A percentile compares a stretch with the other conserved stretches of the same genome.
Conservation (phyloP, 495 filamentous ascomycete genomes). For the Podospora pseudocomata region DNA sequence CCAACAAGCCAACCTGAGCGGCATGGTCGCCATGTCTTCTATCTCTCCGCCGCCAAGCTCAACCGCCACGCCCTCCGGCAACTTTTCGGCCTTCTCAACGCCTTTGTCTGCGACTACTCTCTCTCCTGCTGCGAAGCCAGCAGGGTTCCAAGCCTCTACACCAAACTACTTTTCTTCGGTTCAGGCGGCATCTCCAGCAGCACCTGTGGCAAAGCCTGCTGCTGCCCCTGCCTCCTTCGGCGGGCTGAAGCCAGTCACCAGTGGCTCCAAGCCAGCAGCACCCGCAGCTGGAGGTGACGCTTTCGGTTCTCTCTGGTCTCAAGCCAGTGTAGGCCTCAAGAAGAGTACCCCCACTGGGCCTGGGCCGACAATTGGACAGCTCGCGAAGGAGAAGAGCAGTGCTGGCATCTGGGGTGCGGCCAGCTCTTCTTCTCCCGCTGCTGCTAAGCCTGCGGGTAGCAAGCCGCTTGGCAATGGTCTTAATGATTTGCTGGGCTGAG, state of each 20-base stretch:
- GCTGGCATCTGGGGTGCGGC: conserved; percentile 82
- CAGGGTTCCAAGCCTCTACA: conserved; percentile 67
- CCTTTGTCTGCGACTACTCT: conserved; percentile 44
- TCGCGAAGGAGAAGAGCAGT: conserved; percentile 93
- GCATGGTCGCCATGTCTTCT: conserved; percentile 75
- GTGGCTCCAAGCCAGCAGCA: conserved; percentile 45
- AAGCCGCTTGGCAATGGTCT: conserved; percentile 36
- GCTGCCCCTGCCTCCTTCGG: conserved; percentile 27
- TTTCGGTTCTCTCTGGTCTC: conserved; percentile 81
- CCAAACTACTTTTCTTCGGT: conserved; percentile 97
- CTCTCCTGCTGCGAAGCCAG: conserved; percentile 45
- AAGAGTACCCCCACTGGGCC: conserved; percentile 60
- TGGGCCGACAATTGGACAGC: conserved; percentile 76
- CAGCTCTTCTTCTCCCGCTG: conserved; percentile 13
- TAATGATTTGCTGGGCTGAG: conserved; percentile 45
- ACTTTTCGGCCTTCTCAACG: conserved; percentile 53
- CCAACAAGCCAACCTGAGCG: conserved; percentile 72
- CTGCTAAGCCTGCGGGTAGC: conserved; percentile 3
- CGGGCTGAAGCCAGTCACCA: conserved; percentile 17
- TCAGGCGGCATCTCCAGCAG: conserved; percentile 36
- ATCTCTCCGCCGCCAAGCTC: conserved; percentile 66
- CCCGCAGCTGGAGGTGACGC: conserved; percentile 64
- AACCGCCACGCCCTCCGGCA: conserved; percentile 50
- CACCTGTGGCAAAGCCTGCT: conserved; percentile 17
- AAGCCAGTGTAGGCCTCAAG: conserved; percentile 72